These are phyloP conservation scores for Actinomucor elegans DNA, from an alignment of 371 early-diverging fungal species.

Conservation along the genomic window DNA sequence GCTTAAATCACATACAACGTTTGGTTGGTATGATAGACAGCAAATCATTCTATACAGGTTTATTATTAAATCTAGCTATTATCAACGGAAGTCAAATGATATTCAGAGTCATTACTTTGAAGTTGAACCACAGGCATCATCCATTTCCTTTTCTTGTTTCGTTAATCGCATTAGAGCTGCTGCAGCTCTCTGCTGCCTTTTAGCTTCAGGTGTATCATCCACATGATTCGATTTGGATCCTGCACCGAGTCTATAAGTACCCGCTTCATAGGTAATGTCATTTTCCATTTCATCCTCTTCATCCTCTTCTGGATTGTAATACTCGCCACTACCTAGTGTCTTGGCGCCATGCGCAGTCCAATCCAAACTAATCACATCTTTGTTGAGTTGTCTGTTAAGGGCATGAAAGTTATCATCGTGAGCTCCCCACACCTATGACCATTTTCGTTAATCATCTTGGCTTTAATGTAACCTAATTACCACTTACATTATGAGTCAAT, in stretches of 20 bases:
- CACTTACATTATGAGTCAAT: constrained; percentile 82
- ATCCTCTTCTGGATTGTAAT: constrained; percentile 38
- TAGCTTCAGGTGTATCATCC: constrained; percentile 11
- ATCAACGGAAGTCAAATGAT: no score
- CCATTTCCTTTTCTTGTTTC: constrained; percentile 52
- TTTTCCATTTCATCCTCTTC: constrained; percentile 18
- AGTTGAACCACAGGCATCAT: constrained; percentile 48
- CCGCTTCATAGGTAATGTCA: constrained; percentile 27
- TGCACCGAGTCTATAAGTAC: constrained; percentile 35
- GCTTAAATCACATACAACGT: no score
- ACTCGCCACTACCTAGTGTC: constrained; percentile 30
- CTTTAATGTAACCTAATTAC: no score
- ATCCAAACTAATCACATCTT: constrained; percentile 66
- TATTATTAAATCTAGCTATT: no score
- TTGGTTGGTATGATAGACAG: no score
- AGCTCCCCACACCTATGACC: no score
- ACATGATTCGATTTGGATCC: background rate
- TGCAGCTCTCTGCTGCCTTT: constrained; percentile 32
- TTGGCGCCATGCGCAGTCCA: constrained; percentile 63
- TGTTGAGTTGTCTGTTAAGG: constrained; percentile 77
- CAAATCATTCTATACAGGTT: no score
- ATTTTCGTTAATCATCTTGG: no score
- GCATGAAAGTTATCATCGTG: constrained; percentile 85
- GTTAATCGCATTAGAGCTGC: constrained; percentile 47
- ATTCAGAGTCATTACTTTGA: no score